A percentile compares a stretch with the other conserved stretches of the same genome.
Evolutionary conservation across 768 basidiomycete genomes (phyloP).

Genomic region (Amylocystis lapponica): DNA sequence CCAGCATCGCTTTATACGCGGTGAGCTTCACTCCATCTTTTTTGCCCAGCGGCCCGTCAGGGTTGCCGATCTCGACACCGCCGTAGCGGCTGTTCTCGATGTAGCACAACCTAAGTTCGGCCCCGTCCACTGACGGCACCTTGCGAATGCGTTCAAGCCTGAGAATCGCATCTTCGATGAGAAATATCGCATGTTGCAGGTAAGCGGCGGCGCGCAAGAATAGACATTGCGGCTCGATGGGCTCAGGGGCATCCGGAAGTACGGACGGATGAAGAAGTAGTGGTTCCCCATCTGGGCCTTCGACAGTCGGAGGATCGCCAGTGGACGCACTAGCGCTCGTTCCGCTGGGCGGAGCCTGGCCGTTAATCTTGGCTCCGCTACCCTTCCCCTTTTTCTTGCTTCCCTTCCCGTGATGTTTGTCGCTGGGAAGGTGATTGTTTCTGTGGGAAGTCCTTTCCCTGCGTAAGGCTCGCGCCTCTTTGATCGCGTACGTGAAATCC

Average conservation of each 20-base stretch:
- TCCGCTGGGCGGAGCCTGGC: constrained; percentile 65
- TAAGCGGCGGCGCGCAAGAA: constrained; percentile 83
- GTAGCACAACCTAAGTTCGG: constrained; percentile 73
- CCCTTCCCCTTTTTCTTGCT: constrained; percentile 45
- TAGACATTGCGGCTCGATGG: constrained; percentile 78
- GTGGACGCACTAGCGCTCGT: constrained; percentile 38
- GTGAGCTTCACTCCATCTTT: constrained; percentile 49
- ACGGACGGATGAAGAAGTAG: constrained; percentile 64
- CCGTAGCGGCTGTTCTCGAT: constrained; percentile 73
- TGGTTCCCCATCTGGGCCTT: constrained; percentile 46
- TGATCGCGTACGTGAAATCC: constrained; percentile 78
- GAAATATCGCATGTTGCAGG: constrained; percentile 68
- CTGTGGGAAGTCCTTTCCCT: constrained; percentile 56
- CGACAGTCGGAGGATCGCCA: constrained; percentile 33
- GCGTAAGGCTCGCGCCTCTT: constrained; percentile 67
- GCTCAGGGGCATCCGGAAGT: constrained; percentile 75
- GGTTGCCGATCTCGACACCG: constrained; percentile 81
- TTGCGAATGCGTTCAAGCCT: constrained; percentile 65
- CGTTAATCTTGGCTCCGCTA: constrained; percentile 40
- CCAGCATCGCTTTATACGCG: constrained; percentile 60
- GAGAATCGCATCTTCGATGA: constrained; percentile 71
- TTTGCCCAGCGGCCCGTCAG: constrained; percentile 69
- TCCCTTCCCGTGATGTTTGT: constrained; percentile 34
- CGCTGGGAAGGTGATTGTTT: constrained; percentile 32
- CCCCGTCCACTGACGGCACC: constrained; percentile 53